A percentile compares a stretch with the other conserved stretches of the same genome.
These are phyloP conservation scores for Blastobotrys persicus DNA, from an alignment of 1,139 yeast species.

Conservation along the genomic window DNA sequence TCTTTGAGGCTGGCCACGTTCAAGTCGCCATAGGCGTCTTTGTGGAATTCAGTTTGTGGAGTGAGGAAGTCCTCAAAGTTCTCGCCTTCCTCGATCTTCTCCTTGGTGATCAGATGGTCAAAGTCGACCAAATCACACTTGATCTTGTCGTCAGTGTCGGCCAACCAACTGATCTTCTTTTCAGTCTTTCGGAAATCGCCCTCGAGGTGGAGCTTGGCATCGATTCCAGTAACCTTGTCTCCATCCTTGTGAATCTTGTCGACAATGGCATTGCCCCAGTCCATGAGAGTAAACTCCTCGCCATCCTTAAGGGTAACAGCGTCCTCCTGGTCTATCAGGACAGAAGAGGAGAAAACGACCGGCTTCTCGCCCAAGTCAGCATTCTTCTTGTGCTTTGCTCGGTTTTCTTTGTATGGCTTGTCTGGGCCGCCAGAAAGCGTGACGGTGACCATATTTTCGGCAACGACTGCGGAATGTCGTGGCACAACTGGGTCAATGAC, in stretches of 20 bases:
- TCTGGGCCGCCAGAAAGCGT: constrained; percentile 55
- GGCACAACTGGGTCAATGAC: constrained; percentile 95
- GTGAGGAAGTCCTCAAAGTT: constrained; percentile 91
- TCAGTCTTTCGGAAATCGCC: constrained; percentile 98
- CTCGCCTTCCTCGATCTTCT: constrained; percentile 93
- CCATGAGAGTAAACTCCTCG: constrained; percentile 96
- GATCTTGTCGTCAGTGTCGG: constrained; percentile 66
- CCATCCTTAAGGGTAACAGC: constrained; percentile 63
- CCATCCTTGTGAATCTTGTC: constrained; percentile 60
- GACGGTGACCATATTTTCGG: constrained; percentile 59
- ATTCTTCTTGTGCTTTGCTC: constrained; percentile 95
- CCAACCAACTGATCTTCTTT: constrained; percentile 94
- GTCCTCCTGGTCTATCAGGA: constrained; percentile 85
- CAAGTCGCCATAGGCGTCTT: constrained; percentile 75
- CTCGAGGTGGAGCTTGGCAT: constrained; percentile 82
- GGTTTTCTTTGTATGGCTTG: constrained; percentile 59
- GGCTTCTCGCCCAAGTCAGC: constrained; percentile 85
- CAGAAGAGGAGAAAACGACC: constrained; percentile 61
- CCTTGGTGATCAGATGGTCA: constrained; percentile 94
- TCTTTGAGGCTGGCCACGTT: constrained; percentile 73
- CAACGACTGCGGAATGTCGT: constrained; percentile 79
- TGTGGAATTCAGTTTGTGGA: constrained; percentile 80
- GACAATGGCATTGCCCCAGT: constrained; percentile 95
- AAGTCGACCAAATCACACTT: constrained; percentile 83
- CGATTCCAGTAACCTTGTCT: constrained; percentile 56